Percentiles rank a stretch among this genome's conserved stretches.
Conservation (phyloP, 768 basidiomycete species). For the Suillus fuscotomentosus region DNA sequence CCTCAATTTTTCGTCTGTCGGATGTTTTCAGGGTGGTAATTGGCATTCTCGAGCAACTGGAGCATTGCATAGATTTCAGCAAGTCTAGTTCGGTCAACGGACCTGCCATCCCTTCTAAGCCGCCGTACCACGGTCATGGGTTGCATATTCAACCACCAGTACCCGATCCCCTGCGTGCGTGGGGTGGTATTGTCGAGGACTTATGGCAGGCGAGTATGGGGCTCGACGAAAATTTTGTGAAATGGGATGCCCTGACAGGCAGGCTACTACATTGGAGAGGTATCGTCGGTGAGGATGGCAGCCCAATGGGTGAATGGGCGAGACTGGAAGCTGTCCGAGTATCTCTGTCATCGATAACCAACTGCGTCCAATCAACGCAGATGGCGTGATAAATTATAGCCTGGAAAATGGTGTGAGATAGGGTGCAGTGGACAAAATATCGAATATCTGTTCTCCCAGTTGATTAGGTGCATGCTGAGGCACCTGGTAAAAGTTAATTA, state of each 20-base stretch:
- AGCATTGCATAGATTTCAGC: slow-evolving; percentile 14
- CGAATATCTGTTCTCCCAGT: slow-evolving; percentile 24
- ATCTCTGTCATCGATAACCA: neutral
- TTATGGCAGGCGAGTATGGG: slow-evolving; percentile 35
- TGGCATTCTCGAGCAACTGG: slow-evolving; percentile 27
- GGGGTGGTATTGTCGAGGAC: slow-evolving; percentile 52
- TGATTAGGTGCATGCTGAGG: slow-evolving; percentile 26
- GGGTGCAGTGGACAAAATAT: slow-evolving; percentile 16
- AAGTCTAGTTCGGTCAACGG: neutral
- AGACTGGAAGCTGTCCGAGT: slow-evolving; percentile 35
- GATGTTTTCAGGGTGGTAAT: slow-evolving; percentile 31
- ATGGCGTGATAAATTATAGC: neutral
- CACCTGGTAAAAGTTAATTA: slow-evolving; percentile 15
- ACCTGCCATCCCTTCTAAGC: slow-evolving; percentile 10
- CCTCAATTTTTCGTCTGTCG: slow-evolving; percentile 24
- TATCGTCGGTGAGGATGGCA: slow-evolving; percentile 37
- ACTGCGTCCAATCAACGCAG: neutral
- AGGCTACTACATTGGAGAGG: slow-evolving; percentile 59
- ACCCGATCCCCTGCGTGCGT: slow-evolving; percentile 34
- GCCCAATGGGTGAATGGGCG: slow-evolving; percentile 54
- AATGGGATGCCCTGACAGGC: slow-evolving; percentile 55
- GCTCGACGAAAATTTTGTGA: slow-evolving; percentile 25
- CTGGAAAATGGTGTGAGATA: neutral
- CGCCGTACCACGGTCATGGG: slow-evolving; percentile 34
- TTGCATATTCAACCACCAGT: slow-evolving; percentile 34